Percentiles rank a stretch among this genome's conserved stretches.
Conservation (phyloP, 139 green algal genomes). For the Bryopsis sp. region DNA sequence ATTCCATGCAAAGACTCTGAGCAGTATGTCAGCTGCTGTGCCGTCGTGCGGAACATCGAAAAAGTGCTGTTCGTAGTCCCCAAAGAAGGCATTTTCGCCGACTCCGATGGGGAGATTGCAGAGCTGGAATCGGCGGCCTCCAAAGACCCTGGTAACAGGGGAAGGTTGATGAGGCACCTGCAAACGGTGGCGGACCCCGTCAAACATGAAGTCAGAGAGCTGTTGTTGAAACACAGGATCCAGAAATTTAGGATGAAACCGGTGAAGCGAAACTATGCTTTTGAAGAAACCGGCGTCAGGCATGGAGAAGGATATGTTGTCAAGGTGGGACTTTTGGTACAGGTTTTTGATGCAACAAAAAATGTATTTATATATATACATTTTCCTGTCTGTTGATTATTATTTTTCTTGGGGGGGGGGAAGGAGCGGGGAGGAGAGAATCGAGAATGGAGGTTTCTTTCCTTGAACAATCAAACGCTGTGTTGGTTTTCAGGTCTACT, state of each 20-base stretch:
- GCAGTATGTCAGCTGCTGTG: background rate
- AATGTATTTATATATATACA: no score
- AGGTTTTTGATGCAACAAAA: no score
- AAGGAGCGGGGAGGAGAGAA: no score
- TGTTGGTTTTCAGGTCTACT: slow-evolving; percentile 42
- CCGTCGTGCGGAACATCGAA: background rate
- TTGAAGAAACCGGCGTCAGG: slow-evolving; percentile 69
- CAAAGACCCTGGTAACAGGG: slow-evolving; percentile 4
- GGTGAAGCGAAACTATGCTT: slow-evolving; percentile 85
- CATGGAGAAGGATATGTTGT: slow-evolving; percentile 83
- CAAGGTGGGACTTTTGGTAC: slow-evolving; percentile 83
- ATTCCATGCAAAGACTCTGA: slow-evolving; percentile 28
- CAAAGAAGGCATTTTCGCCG: background rate
- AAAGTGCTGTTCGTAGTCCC: background rate
- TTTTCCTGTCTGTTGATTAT: no score
- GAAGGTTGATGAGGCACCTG: slow-evolving; percentile 10
- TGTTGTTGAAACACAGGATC: slow-evolving; percentile 3
- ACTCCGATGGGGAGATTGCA: background rate
- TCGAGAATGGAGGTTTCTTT: no score
- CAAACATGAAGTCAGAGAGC: slow-evolving; percentile 5
- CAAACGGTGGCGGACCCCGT: slow-evolving; percentile 15
- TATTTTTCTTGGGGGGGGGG: no score
- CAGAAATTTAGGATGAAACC: slow-evolving; percentile 64
- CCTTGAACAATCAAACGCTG: background rate
- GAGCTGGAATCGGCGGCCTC: background rate